phyloP scores from a whole-genome alignment of 345 rosid species.

The Populus nigra region DNA sequence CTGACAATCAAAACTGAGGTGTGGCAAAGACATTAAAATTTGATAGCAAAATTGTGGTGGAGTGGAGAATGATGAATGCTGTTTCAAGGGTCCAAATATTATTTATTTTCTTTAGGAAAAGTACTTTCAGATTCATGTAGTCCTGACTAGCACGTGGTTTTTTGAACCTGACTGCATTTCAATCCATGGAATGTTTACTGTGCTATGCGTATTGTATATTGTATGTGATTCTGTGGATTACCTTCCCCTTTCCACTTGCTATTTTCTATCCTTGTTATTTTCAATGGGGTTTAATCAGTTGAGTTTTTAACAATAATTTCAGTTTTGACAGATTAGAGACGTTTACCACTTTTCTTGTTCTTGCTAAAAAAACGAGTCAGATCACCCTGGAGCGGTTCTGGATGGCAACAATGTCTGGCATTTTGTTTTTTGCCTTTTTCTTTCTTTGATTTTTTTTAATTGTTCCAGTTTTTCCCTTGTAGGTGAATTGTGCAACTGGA shows the following conservation, averaged over 20 bases:
- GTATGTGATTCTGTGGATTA: neutral
- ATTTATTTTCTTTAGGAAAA: neutral
- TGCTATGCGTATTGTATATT: neutral
- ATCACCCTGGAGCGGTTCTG: neutral
- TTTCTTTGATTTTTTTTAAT: accelerated
- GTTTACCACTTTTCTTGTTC: neutral
- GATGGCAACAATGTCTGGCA: neutral
- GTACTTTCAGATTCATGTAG: no score
- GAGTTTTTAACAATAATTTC: neutral
- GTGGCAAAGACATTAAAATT: neutral
- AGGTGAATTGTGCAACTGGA: neutral
- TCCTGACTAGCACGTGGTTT: neutral
- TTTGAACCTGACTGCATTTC: neutral
- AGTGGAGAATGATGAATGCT: neutral
- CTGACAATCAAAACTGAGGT: neutral
- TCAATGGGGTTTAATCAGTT: neutral
- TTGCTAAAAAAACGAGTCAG: neutral
- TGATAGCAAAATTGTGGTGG: conserved; percentile 7
- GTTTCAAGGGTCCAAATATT: neutral
- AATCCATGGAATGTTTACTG: neutral
- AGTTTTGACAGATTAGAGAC: neutral
- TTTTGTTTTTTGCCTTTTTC: no score
- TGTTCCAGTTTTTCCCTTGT: neutral
- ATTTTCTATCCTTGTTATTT: neutral
- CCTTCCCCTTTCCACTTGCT: neutral